Evolutionary conservation across 108 stramenopile genomes (phyloP), one percentile per base, ranked within the genome.

Genomic region (Nitzschia palea): DNA sequence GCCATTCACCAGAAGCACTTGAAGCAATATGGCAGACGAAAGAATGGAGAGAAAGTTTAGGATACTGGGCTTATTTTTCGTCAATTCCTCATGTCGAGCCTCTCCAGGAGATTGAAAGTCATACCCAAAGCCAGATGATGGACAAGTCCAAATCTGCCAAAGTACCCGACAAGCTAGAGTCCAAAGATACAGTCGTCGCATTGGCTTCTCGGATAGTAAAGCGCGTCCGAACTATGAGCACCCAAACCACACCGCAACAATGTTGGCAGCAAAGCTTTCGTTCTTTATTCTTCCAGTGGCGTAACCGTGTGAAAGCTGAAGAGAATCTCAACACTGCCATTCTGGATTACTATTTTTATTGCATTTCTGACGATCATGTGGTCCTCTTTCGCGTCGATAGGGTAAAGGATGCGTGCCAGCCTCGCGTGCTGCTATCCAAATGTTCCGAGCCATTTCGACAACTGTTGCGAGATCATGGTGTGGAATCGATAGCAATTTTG

Each of bases 221-320:
- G 22, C 15, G 47, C 22, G 47, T 48, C 47, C 23, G 29, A 31
- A 31, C 23, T 0, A 36, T 23, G 17, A 2, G 31, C 55, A 30
- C 40, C n/a, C 3, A 57, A 35, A 18, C 43, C 48, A 26, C 18
- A 18, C 1, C 8, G 28, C 43, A 56, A n/a, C 54, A 14, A 67
- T 20, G 18, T n/a, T 73, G 73, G 73, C 73, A 74, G 50, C 63
- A 67, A 60, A 26, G 58, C 15, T 47, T 67, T 29, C 57, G 73
- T 29, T 74, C 73, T 15, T n/a, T 74, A 12, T 73, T 26, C 31
- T 37, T 55, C 3, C 61, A 73, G 20, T 73, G 55, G 43, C 43
- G 62, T 50, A 20, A 30, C 3, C 51, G 44, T 27, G 14, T 43
- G 1, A 6, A 22, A 26, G 44, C 42, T 14, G 15, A 52, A 3